These are phyloP conservation scores for Exophiala calicioides DNA, from an alignment of 2,329 filamentous ascomycete genomes.

Conservation along the genomic window DNA sequence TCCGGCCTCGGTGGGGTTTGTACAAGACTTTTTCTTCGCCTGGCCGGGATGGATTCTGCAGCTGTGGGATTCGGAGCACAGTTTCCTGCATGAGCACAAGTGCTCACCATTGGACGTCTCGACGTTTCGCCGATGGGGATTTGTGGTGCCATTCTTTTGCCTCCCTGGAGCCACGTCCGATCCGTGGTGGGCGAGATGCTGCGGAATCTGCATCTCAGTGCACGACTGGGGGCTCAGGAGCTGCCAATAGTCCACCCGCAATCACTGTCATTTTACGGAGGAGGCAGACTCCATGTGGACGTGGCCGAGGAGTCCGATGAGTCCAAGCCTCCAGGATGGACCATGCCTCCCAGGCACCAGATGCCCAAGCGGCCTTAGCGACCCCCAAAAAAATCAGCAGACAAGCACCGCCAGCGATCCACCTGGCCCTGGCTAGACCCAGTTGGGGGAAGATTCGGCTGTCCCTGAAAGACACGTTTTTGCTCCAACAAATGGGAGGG, in stretches of 20 bases:
- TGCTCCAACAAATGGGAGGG: conserved; percentile 15
- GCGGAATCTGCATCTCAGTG: too few species aligned
- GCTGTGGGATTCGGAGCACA: too few species aligned
- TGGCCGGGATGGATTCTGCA: too few species aligned
- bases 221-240: too few species aligned
- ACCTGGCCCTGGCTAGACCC: conserved; percentile 20
- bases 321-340: too few species aligned
- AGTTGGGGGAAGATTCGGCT: conserved; percentile 13
- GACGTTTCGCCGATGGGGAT: neutral
- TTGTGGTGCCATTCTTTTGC: conserved; percentile 5
- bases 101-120: neutral
- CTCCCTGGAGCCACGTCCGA: conserved; percentile 8
- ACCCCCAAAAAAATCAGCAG: too few species aligned
- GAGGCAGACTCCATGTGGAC: neutral
- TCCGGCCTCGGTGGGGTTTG: conserved; percentile 1
- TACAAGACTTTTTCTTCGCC: conserved; percentile 9
- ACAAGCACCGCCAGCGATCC: conserved; percentile 14
- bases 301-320: too few species aligned
- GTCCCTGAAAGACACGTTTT: conserved; percentile 22
- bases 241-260: too few species aligned
- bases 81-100: conserved; percentile 10
- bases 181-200: too few species aligned
- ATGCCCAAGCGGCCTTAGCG: too few species aligned
- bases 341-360: too few species aligned
- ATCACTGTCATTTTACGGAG: too few species aligned